Conservation (phyloP, 2,329 filamentous ascomycete species). For the Penicillium sclerotiorum region DNA sequence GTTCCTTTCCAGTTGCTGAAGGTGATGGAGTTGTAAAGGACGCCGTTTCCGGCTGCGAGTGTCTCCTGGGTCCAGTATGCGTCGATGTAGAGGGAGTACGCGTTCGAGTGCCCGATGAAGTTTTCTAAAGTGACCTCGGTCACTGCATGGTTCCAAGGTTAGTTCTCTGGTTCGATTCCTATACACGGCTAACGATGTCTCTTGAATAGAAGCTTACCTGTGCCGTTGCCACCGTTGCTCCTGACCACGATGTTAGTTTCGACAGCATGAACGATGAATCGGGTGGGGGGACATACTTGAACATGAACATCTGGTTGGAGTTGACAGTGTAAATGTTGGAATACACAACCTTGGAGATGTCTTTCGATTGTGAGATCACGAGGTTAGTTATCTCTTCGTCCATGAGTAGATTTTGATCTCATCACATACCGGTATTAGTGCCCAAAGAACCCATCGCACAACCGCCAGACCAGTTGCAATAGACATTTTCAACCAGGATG, state of each 20-base stretch:
- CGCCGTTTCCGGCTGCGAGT: constrained; percentile 51
- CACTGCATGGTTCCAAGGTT: too few relatives aligned
- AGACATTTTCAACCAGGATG: constrained; percentile 60
- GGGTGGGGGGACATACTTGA: constrained; percentile 60
- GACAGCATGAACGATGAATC: too few relatives aligned
- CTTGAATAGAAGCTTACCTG: not conserved
- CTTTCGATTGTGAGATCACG: not conserved
- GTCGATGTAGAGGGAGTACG: constrained; percentile 60
- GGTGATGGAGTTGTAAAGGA: constrained; percentile 55
- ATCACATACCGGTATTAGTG: constrained; percentile 40
- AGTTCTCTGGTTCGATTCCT: too few relatives aligned
- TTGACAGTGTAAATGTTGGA: constrained; percentile 59
- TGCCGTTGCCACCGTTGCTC: constrained; percentile 1
- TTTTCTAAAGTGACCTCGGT: constrained; percentile 55
- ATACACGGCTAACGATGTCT: not conserved
- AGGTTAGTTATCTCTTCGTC: not conserved
- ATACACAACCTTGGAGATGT: constrained; percentile 57
- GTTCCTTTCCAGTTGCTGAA: constrained; percentile 60
- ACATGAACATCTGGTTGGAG: constrained; percentile 64
- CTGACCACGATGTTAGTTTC: not conserved
- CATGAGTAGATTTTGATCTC: not conserved
- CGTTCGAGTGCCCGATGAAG: constrained; percentile 61
- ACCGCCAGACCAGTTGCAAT: constrained; percentile 64
- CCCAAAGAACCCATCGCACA: constrained; percentile 61
- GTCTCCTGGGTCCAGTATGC: constrained; percentile 53